A percentile compares a stretch with the other conserved stretches of the same genome.
Evolutionary conservation across 208 protist species (phyloP).

Genomic region (Crithidia mellificae): DNA sequence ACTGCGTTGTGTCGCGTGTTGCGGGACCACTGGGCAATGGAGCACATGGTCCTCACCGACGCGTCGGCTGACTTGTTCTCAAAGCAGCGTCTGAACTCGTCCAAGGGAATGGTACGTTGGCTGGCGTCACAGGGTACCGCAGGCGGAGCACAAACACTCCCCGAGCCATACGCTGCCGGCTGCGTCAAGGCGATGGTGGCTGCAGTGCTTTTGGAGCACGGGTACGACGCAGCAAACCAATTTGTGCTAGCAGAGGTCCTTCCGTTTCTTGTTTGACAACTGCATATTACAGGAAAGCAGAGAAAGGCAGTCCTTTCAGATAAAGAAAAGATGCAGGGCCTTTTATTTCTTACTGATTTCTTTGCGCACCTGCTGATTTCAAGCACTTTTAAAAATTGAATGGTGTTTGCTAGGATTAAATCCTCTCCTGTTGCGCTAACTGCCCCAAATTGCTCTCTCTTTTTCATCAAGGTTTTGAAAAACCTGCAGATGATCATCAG

Average conservation of each 20-base stretch:
- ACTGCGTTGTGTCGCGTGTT: slow-evolving; percentile 63
- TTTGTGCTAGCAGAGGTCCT: slow-evolving; percentile 70
- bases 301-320: no score
- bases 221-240: slow-evolving; percentile 41
- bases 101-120: slow-evolving; percentile 63
- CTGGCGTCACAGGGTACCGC: slow-evolving; percentile 37
- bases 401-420: no score
- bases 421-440: no score
- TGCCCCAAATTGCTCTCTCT: no score
- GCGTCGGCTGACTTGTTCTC: slow-evolving; percentile 67
- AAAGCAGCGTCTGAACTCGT: slow-evolving; percentile 42
- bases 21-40: slow-evolving; percentile 71
- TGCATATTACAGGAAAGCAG: no score
- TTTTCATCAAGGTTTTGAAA: no score
- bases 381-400: no score
- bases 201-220: slow-evolving; percentile 72
- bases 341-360: no score
- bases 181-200: slow-evolving; percentile 77
- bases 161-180: slow-evolving; percentile 68
- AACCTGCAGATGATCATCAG: no score
- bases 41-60: slow-evolving; percentile 88
- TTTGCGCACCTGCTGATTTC: no score
- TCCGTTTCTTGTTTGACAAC: slow-evolving; percentile 38
- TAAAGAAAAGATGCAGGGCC: no score
- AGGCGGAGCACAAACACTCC: slow-evolving; percentile 43